Percentiles rank a stretch among this genome's conserved stretches.
phyloP scores from a whole-genome alignment of 495 filamentous ascomycete species.

The Penicillium herquei region DNA sequence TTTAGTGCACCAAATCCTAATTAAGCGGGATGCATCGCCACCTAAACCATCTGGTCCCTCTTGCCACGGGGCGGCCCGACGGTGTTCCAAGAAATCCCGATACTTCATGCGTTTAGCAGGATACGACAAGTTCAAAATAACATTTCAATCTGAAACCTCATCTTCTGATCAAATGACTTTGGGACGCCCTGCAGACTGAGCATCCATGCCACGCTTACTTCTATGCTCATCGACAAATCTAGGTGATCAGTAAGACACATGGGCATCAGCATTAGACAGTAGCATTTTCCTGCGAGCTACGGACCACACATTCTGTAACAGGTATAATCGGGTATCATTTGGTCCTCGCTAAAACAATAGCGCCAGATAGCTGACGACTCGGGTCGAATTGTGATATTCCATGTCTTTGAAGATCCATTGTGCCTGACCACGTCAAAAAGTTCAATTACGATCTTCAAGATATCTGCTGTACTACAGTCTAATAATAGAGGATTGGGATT shows the following conservation, averaged over 20 bases:
- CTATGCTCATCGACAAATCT: too few relatives aligned
- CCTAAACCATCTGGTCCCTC: background rate
- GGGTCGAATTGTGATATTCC: background rate
- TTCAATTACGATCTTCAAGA: constrained; percentile 1
- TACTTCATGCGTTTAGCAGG: constrained; percentile 1
- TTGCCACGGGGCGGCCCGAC: constrained; percentile 14
- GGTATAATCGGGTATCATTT: background rate
- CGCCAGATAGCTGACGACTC: background rate
- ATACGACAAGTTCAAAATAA: background rate
- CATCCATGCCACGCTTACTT: constrained; percentile 15
- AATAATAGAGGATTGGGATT: background rate
- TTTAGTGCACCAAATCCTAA: constrained; percentile 6
- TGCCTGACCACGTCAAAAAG: background rate
- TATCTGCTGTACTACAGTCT: background rate
- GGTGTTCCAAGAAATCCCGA: constrained; percentile 3
- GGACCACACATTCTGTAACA: too few relatives aligned
- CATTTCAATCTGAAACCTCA: constrained; percentile 9
- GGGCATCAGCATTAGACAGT: background rate
- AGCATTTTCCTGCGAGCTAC: background rate
- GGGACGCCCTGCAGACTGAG: constrained; percentile 24
- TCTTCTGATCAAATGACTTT: constrained; percentile 15
- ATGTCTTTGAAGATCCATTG: background rate
- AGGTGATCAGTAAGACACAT: background rate
- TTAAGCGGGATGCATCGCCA: constrained; percentile 23
- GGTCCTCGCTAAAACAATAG: background rate